Base-by-base conservation (phyloP, 257 asterid species). In the Leptodermis oblonga region DNA sequence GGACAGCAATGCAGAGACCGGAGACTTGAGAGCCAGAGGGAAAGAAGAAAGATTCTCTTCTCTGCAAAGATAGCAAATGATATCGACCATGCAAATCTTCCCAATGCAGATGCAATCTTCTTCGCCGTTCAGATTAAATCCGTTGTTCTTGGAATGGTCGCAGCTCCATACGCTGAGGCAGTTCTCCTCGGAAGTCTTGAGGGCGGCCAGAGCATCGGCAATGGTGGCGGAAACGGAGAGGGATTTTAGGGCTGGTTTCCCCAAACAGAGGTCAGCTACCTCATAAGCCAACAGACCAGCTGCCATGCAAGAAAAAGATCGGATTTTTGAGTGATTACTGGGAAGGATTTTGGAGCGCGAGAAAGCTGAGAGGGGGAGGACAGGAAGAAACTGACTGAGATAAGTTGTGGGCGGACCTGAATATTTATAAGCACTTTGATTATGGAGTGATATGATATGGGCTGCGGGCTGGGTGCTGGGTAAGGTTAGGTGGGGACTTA, bases 181-280 rank as follows among this genome's bases (percentile, higher is more conserved):
- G 6, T 64, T 79, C 4, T 82, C 90, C 14, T 67, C 80, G 28
- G 86, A 74, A 55, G 81, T 65, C 54, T 85, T 84, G 7, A 92
- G 86, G 31, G 92, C 87, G 67, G 87, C 71, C 68, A 92, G 52
- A 39, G 95, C 95, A 77, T 82, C 89, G 51, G 81, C 81, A 62
- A 86, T 71, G 55, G 95, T 78, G 78, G 88, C 84, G 26, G 95
- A 74, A 49, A 80, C 79, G 65, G 95, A 72, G 64, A 92, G 90
- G 33, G 84, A 81, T 61, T 82, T 88, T 42, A 92, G 88, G 34
- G 97, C 85, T 41, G 96, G 97, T 87, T 90, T 92, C 70, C 98
- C 98, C 18, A 92, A 68, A 79, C 98, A 90, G 74, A 92, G 95
- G 74, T 92, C 98, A 56, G 95, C 90, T 80, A 88, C 93, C 90